Evolutionary conservation across 192 early-diverging fungal genomes (phyloP).

Genomic region (Neocallimastix lanati): DNA sequence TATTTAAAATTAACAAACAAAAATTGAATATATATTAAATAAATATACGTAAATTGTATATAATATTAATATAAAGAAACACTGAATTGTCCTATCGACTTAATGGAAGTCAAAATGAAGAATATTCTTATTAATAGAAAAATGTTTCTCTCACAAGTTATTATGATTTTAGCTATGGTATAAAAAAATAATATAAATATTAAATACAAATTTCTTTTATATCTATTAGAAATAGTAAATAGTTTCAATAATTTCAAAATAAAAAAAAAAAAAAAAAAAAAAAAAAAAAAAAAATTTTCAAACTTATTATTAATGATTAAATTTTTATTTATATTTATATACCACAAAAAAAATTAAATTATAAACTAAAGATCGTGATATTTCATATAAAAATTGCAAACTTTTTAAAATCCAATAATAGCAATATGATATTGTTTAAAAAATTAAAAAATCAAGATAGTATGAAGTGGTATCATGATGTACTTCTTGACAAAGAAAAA

Average conservation of each 20-base stretch:
- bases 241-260: too few species aligned
- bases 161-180: background rate
- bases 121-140: background rate
- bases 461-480: background rate
- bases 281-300: too few species aligned
- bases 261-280: too few species aligned
- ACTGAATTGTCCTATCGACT: background rate
- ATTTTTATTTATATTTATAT: too few species aligned
- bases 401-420: background rate
- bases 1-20: too few species aligned
- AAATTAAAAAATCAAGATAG: background rate
- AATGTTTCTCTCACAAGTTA: background rate
- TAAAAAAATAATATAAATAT: too few species aligned
- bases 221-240: too few species aligned
- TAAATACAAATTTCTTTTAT: too few species aligned
- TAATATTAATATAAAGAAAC: background rate
- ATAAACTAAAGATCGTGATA: background rate
- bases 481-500: background rate
- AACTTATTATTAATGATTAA: too few species aligned
- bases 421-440: background rate
- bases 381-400: background rate
- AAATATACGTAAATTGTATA: too few species aligned
- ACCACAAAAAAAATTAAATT: too few species aligned
- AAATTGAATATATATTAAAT: too few species aligned
- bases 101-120: background rate